Base-by-base conservation (phyloP, 2,329 filamentous ascomycete species). In the Davidsoniella australis region DNA sequence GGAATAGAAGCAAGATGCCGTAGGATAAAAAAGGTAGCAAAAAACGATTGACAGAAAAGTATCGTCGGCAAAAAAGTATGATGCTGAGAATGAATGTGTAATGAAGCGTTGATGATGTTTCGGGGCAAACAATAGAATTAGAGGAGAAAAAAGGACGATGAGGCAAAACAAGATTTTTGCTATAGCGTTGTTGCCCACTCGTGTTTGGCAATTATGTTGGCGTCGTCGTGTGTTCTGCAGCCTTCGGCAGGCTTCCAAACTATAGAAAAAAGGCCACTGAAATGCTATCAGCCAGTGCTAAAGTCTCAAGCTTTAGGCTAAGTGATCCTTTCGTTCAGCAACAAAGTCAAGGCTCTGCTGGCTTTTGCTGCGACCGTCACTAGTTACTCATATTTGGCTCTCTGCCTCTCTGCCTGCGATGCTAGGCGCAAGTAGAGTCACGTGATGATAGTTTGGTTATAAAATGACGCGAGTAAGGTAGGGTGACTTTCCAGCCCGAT, bases 171-270 rank as follows among this genome's bases (percentile, higher is more conserved):
- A 20, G 10, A 44, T 44, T 26, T 33, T 10, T 33, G 29, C 29
- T 33, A 33, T 12, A 33, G 29, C 29, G 29, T 33, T 12, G 9
- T 26, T 44, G 4, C 20, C 29, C 29, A 33, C 29, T 12, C 2
- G 29, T 33, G 29, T 5, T 12, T 23, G 20, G 20, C 17, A 45
- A 14, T 45, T 46, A 17, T 20, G 29, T 23, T 37, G 36, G 10
- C 17, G 38, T 20, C 12, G 44, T 8, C 44, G 12, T 16, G 17
- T 33, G 24, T 49, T 49, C 47, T 49, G 41, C 16, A 39, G 41
- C 18, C 29, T 49, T 49, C 47, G 37, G 39, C 9, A 5, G 29
- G 38, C 39, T 49, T 49, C 41, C 44, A 44, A 49, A n/a, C 17
- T n/a, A 12, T 17, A 33, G 7, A 37, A 41, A 23, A 39, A 17